A percentile compares a stretch with the other conserved stretches of the same genome.
These are phyloP conservation scores for Diaporthe sp. DNA, from an alignment of 2,329 filamentous ascomycete species.

Conservation along the genomic window DNA sequence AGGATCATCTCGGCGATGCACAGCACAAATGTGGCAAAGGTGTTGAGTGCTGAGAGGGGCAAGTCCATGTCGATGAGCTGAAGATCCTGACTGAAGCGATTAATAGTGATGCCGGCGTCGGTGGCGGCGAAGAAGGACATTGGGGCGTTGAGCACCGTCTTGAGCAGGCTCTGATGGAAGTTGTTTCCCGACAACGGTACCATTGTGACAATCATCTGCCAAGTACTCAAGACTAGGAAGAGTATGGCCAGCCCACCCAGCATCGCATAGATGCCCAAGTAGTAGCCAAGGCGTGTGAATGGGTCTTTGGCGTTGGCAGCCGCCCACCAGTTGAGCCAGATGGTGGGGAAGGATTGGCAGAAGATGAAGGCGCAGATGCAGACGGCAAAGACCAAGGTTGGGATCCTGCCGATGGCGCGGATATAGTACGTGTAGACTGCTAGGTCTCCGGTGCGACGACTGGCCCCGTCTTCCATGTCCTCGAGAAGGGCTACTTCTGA, in stretches of 20 bases:
- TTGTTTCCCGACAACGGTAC: slow-evolving; percentile 40
- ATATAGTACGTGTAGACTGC: slow-evolving; percentile 7
- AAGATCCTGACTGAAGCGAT: slow-evolving; percentile 48
- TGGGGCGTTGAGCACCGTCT: slow-evolving; percentile 43
- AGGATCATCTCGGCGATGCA: slow-evolving; percentile 55
- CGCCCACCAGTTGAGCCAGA: slow-evolving; percentile 62
- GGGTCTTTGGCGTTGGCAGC: slow-evolving; percentile 50
- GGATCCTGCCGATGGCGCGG: not conserved
- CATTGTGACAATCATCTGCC: slow-evolving; percentile 39
- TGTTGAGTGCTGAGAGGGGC: slow-evolving; percentile 41
- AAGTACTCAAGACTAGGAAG: slow-evolving; percentile 16
- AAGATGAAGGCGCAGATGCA: slow-evolving; percentile 40
- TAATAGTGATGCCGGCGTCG: slow-evolving; percentile 46
- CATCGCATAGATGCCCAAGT: slow-evolving; percentile 48
- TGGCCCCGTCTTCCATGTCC: not conserved
- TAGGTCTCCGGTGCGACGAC: not conserved
- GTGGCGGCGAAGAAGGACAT: slow-evolving; percentile 47
- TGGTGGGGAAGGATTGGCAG: slow-evolving; percentile 30
- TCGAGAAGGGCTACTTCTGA: not conserved
- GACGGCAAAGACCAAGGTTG: slow-evolving; percentile 35
- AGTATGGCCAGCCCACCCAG: slow-evolving; percentile 40
- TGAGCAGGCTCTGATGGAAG: slow-evolving; percentile 42
- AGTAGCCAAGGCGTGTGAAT: slow-evolving; percentile 48
- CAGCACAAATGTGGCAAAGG: slow-evolving; percentile 38
- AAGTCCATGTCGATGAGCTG: slow-evolving; percentile 44